Conservation (phyloP, 2,329 filamentous ascomycete species). For the Nannizziopsis arthrosporioides region DNA sequence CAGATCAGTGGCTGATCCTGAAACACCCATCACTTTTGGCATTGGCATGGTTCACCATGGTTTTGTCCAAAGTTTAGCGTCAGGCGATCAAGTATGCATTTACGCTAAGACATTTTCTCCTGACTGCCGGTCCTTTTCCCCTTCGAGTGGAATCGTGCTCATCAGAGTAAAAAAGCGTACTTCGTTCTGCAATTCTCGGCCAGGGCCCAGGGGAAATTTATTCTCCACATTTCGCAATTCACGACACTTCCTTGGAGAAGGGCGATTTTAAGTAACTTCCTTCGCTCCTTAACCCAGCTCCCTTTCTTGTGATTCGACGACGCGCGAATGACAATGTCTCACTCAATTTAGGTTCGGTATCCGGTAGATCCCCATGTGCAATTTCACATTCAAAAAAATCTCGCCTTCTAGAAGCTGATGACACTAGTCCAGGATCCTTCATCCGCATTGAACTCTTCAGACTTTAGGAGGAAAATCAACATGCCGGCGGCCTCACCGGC, state of each 20-base stretch:
- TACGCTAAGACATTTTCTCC: slow-evolving; percentile 10
- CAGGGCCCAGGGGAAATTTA: slow-evolving; percentile 5
- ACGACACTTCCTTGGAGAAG: background rate
- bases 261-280: background rate
- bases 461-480: background rate
- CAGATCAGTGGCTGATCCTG: slow-evolving; percentile 7
- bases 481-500: background rate
- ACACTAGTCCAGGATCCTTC: background rate
- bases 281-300: background rate
- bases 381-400: slow-evolving; percentile 8
- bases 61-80: slow-evolving; percentile 9
- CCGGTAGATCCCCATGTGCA: slow-evolving; percentile 9
- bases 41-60: slow-evolving; percentile 10
- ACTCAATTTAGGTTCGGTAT: slow-evolving; percentile 10
- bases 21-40: slow-evolving; percentile 7
- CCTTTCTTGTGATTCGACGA: slow-evolving; percentile 1
- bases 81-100: slow-evolving; percentile 12
- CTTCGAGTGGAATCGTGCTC: too few relatives aligned
- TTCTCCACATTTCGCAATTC: slow-evolving; percentile 1
- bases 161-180: background rate
- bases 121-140: too few relatives aligned
- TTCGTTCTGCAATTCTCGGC: slow-evolving; percentile 7
- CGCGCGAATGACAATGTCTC: slow-evolving; percentile 3
- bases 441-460: background rate
- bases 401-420: slow-evolving; percentile 10